These are phyloP conservation scores for Hanseniaspora meyeri DNA, from an alignment of 805 yeast genomes.

Conservation along the genomic window DNA sequence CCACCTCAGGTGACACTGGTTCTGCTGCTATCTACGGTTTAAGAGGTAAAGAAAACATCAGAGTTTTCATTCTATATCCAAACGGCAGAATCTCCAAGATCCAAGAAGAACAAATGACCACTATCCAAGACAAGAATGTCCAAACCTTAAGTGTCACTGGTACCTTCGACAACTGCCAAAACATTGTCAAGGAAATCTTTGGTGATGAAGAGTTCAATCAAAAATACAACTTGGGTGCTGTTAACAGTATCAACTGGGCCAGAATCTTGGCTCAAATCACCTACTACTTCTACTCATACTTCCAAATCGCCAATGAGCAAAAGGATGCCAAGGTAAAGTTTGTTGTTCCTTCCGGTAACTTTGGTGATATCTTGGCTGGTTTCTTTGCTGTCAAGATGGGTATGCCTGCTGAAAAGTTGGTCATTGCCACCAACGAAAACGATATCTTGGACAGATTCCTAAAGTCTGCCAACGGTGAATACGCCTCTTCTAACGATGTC, in stretches of 20 bases:
- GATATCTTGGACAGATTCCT: slow-evolving; percentile 90
- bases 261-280: slow-evolving; percentile 96
- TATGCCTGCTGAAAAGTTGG: slow-evolving; percentile 70
- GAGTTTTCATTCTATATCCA: slow-evolving; percentile 91
- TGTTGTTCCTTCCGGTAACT: slow-evolving; percentile 96
- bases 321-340: slow-evolving; percentile 46
- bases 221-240: slow-evolving; percentile 91
- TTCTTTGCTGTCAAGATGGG: slow-evolving; percentile 93
- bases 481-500: slow-evolving; percentile 64
- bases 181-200: slow-evolving; percentile 82
- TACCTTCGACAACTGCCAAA: slow-evolving; percentile 97
- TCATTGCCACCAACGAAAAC: slow-evolving; percentile 91
- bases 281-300: slow-evolving; percentile 86
- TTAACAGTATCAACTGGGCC: slow-evolving; percentile 98
- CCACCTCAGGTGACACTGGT: slow-evolving; percentile 98
- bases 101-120: slow-evolving; percentile 97
- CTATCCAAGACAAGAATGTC: slow-evolving; percentile 82
- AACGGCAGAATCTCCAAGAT: slow-evolving; percentile 95
- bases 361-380: slow-evolving; percentile 96
- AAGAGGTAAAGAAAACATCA: slow-evolving; percentile 93
- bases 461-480: slow-evolving; percentile 53
- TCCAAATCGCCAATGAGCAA: slow-evolving; percentile 43
- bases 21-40: slow-evolving; percentile 98
- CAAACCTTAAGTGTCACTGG: slow-evolving; percentile 93
- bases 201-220: slow-evolving; percentile 80